These are phyloP conservation scores for Vararia minispora DNA, from an alignment of 768 basidiomycete species.

Conservation along the genomic window DNA sequence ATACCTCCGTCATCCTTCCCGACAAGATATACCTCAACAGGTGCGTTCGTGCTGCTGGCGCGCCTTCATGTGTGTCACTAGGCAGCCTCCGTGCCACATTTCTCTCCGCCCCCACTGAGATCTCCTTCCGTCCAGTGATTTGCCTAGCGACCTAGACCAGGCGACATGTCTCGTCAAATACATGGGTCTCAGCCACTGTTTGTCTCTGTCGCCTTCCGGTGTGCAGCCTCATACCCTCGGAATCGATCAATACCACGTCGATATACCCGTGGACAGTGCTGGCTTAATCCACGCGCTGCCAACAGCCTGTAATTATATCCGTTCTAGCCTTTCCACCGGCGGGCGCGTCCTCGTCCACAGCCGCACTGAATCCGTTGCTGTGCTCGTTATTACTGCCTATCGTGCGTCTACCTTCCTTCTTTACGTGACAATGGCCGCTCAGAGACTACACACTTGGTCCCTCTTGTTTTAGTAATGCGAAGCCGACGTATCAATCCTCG, in stretches of 20 bases:
- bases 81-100: background rate
- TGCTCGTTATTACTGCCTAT: constrained; percentile 40
- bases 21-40: constrained; percentile 42
- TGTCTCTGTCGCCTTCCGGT: constrained; percentile 45
- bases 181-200: constrained; percentile 39
- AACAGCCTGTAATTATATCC: constrained; percentile 34
- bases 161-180: constrained; percentile 40
- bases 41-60: constrained; percentile 20
- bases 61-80: background rate
- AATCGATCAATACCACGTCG: constrained; percentile 31
- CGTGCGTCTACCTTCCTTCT: constrained; percentile 22
- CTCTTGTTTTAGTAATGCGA: constrained; percentile 32
- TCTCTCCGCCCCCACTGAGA: background rate
- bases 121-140: constrained; percentile 31
- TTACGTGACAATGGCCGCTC: background rate
- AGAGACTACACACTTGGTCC: constrained; percentile 1
- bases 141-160: constrained; percentile 40
- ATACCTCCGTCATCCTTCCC: constrained; percentile 41
- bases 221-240: constrained; percentile 22
- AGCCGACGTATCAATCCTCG: constrained; percentile 25
- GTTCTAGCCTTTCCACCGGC: constrained; percentile 26
- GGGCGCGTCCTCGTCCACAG: constrained; percentile 46
- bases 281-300: constrained; percentile 36
- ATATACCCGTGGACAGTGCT: constrained; percentile 28
- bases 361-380: constrained; percentile 41